Percentiles rank a stretch among this genome's conserved stretches.
Evolutionary conservation across 1,284 basidiomycete species (phyloP).

Genomic region (Ceratobasidium sp.): DNA sequence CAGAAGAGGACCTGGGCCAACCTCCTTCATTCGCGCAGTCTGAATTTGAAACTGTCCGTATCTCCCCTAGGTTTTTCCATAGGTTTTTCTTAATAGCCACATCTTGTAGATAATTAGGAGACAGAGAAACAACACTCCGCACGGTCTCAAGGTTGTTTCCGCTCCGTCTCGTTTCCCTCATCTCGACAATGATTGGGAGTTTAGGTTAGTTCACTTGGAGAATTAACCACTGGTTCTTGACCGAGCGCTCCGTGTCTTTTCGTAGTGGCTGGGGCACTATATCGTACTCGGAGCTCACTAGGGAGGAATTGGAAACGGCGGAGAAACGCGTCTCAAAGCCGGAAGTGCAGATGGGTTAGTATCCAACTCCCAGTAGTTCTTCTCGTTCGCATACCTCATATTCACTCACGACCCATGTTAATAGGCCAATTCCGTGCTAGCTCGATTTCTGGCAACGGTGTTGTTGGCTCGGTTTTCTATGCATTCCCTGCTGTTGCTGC

Average conservation of each 20-base stretch:
- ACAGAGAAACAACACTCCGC: constrained; percentile 64
- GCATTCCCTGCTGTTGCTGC: constrained; percentile 73
- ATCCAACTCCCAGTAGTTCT: constrained; percentile 1
- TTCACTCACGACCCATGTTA: not conserved
- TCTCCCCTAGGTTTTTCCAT: not conserved
- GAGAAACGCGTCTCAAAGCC: constrained; percentile 56
- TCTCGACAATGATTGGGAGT: constrained; percentile 73
- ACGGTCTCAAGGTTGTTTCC: constrained; percentile 62
- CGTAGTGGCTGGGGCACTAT: constrained; percentile 67
- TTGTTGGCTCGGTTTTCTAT: constrained; percentile 78
- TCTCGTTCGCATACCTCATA: constrained; percentile 22
- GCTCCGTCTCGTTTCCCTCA: constrained; percentile 72
- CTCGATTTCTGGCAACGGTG: constrained; percentile 74
- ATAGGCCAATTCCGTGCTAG: constrained; percentile 70
- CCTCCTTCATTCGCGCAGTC: constrained; percentile 62
- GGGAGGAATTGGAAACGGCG: constrained; percentile 54
- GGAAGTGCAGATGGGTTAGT: constrained; percentile 55
- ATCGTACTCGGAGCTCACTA: constrained; percentile 60
- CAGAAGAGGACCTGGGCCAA: constrained; percentile 7
- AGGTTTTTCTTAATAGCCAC: not conserved
- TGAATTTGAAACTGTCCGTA: constrained; percentile 62
- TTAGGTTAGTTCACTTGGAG: constrained; percentile 57
- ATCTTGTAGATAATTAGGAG: constrained; percentile 62
- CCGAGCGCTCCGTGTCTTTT: not conserved
- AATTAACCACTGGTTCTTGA: not conserved